Evolutionary conservation across 2,329 filamentous ascomycete species (phyloP).

Genomic region (Davidsoniella eucalypti): DNA sequence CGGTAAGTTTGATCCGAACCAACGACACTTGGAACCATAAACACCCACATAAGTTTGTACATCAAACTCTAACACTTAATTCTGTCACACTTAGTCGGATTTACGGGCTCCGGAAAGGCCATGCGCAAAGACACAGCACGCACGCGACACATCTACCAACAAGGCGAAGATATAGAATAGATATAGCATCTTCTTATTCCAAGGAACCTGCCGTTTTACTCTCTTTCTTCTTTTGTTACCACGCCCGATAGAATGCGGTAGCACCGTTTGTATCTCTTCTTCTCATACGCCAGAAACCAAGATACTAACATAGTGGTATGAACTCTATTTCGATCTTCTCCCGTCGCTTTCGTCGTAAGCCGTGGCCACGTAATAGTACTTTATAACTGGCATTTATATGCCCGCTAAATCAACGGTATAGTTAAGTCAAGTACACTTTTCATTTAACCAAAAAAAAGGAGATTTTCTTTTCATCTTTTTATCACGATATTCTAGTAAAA

Average conservation of each 20-base stretch:
- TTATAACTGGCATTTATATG: too few species aligned
- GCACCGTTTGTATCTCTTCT: too few species aligned
- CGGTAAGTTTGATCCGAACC: conserved; percentile 38
- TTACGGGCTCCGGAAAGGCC: conserved; percentile 83
- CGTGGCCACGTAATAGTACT: too few species aligned
- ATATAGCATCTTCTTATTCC: neutral
- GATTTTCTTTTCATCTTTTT: too few species aligned
- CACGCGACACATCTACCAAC: conserved; percentile 70
- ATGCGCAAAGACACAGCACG: conserved; percentile 87
- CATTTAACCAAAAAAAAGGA: too few species aligned
- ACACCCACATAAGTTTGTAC: neutral
- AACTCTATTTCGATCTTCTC: neutral
- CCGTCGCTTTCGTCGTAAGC: too few species aligned
- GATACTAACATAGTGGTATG: conserved; percentile 4
- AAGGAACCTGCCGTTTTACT: neutral
- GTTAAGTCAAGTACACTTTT: too few species aligned
- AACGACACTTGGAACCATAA: neutral
- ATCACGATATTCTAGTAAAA: too few species aligned
- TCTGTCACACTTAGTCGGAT: conserved; percentile 52
- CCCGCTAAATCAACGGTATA: too few species aligned
- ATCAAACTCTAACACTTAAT: conserved; percentile 15
- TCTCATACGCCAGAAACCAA: neutral
- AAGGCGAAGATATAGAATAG: conserved; percentile 58
- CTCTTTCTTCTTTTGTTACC: neutral
- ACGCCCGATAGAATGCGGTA: neutral